Percentiles rank a stretch among this genome's conserved stretches.
Evolutionary conservation across 2,329 filamentous ascomycete species (phyloP).

Genomic region (Colletotrichum navitas): DNA sequence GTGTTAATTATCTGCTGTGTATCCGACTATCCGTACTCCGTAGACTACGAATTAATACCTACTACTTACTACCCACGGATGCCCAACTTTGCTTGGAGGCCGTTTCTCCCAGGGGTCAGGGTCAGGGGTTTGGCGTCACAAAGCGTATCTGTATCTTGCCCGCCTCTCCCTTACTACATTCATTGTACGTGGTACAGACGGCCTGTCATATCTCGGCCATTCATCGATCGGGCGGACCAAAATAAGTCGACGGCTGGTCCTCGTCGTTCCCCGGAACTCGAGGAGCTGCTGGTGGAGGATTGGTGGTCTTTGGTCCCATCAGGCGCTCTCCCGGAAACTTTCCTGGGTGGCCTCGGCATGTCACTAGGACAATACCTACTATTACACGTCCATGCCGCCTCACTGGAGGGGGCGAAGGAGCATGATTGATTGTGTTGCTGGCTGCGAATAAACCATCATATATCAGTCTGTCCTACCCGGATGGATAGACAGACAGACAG

Average conservation of each 20-base stretch:
- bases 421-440: not conserved
- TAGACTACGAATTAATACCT: not conserved
- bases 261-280: conserved; percentile 13
- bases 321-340: not conserved
- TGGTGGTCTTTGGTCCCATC: not conserved
- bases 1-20: too few relatives aligned
- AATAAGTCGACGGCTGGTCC: conserved; percentile 26
- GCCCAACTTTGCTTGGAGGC: not conserved
- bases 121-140: not conserved
- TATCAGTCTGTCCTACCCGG: not conserved
- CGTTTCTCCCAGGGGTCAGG: not conserved
- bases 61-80: too few relatives aligned
- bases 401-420: not conserved
- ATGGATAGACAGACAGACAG: not conserved
- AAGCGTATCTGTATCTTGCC: not conserved
- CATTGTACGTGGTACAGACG: not conserved
- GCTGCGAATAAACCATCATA: not conserved
- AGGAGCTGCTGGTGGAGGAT: not conserved
- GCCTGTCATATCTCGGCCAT: not conserved
- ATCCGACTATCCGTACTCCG: too few relatives aligned
- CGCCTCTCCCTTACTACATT: not conserved
- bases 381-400: not conserved
- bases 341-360: not conserved
- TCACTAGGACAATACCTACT: not conserved
- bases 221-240: not conserved